A percentile compares a stretch with the other conserved stretches of the same genome.
Evolutionary conservation across 2,329 filamentous ascomycete species (phyloP).

Genomic region (Pseudogymnoascus sp.): DNA sequence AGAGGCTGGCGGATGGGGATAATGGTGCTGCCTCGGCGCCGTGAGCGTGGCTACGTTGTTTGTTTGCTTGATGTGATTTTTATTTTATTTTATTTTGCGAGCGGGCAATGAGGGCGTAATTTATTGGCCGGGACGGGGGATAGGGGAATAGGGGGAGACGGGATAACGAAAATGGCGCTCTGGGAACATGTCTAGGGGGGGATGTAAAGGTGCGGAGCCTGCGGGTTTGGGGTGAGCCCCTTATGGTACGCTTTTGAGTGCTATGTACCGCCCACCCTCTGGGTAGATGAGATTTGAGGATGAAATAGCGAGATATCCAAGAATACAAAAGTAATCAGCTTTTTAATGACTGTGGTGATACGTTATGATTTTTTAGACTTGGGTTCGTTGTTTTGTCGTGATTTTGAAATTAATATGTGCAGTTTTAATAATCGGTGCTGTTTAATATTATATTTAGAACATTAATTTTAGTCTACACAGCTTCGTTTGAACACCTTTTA

Average conservation of each 20-base stretch:
- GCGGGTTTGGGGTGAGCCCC: background rate
- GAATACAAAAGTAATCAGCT: background rate
- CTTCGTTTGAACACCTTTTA: background rate
- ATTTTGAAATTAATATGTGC: background rate
- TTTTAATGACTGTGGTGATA: background rate
- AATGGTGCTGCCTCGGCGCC: background rate
- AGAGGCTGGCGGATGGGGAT: constrained; percentile 37
- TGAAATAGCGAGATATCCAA: background rate
- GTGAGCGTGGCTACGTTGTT: background rate
- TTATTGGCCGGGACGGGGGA: background rate
- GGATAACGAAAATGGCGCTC: background rate
- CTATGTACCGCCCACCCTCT: background rate
- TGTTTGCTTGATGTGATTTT: background rate
- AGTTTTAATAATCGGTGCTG: too few relatives aligned
- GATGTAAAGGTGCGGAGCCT: background rate
- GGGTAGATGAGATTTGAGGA: background rate
- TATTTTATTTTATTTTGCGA: background rate
- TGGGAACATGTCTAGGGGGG: background rate
- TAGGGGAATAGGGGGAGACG: background rate
- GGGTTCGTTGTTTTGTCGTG: background rate
- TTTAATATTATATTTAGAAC: too few relatives aligned
- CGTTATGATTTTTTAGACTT: background rate
- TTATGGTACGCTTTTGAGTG: background rate
- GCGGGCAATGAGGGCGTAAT: background rate
- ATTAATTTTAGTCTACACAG: too few relatives aligned